These are phyloP conservation scores for Starmerella kuoi DNA, from an alignment of 805 yeast species.

Conservation along the genomic window DNA sequence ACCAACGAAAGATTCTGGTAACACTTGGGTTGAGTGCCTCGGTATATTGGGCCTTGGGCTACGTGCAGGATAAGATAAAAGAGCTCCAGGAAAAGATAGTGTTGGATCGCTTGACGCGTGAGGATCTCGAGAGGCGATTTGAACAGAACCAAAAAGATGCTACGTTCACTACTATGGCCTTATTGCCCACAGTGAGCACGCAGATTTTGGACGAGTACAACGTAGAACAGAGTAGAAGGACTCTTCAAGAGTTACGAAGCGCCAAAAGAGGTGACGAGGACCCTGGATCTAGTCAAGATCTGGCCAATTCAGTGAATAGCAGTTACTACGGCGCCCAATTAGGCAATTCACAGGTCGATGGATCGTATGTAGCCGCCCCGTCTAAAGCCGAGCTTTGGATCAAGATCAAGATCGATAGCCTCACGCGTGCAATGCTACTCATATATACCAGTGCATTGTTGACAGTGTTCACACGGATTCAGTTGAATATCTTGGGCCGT, in stretches of 20 bases:
- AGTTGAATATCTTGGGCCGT: conserved; percentile 78
- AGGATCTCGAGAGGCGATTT: conserved; percentile 67
- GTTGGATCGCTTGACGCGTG: conserved; percentile 49
- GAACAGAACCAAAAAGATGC: conserved; percentile 89
- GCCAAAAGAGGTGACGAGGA: background rate
- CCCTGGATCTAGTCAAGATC: conserved; percentile 5
- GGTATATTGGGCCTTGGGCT: conserved; percentile 35
- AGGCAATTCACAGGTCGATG: conserved; percentile 6
- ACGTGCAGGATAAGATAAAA: conserved; percentile 35
- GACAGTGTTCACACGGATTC: conserved; percentile 69
- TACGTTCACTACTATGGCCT: conserved; percentile 65
- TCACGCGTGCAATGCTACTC: conserved; percentile 61
- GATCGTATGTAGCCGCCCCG: conserved; percentile 30
- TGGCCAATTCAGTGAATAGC: background rate
- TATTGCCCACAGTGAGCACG: conserved; percentile 61
- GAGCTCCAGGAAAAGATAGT: conserved; percentile 42
- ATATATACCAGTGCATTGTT: conserved; percentile 57
- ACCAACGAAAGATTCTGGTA: conserved; percentile 35
- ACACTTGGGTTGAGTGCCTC: conserved; percentile 37
- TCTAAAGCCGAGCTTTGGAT: conserved; percentile 67
- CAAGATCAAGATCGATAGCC: conserved; percentile 59
- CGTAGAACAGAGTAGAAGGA: conserved; percentile 61
- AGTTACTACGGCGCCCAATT: background rate
- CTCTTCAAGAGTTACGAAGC: conserved; percentile 48
- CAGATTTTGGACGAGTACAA: conserved; percentile 52